These are phyloP conservation scores for Podila minutissima DNA, from an alignment of 192 early-diverging fungal genomes.

Conservation along the genomic window DNA sequence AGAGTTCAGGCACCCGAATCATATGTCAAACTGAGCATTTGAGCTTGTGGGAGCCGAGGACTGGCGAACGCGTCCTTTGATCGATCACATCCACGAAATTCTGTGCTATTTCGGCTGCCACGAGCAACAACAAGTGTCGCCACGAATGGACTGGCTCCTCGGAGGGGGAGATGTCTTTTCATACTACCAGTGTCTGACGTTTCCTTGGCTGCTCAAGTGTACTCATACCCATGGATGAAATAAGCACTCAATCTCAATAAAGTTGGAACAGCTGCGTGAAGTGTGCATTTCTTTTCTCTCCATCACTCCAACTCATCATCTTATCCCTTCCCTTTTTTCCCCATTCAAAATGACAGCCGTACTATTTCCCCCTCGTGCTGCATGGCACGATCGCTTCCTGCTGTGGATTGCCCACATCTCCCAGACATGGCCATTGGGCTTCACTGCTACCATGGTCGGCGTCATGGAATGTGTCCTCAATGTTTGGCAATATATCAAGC, in stretches of 20 bases:
- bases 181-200: too few relatives aligned
- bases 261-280: not conserved
- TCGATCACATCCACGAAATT: too few relatives aligned
- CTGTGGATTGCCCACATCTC: conserved; percentile 20
- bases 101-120: too few relatives aligned
- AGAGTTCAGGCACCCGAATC: too few relatives aligned
- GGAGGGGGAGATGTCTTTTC: too few relatives aligned
- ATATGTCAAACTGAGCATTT: too few relatives aligned
- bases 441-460: conserved; percentile 37
- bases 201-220: too few relatives aligned
- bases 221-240: too few relatives aligned
- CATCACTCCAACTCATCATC: not conserved
- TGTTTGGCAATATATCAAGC: conserved; percentile 27
- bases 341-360: conserved; percentile 10
- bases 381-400: conserved; percentile 33
- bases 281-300: not conserved
- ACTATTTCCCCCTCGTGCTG: conserved; percentile 30
- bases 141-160: too few relatives aligned
- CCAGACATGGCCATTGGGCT: conserved; percentile 14
- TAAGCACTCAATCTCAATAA: not conserved
- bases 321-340: not conserved
- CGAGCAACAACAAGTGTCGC: too few relatives aligned
- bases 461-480: conserved; percentile 44
- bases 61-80: too few relatives aligned
- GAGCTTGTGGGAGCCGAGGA: too few relatives aligned